Evolutionary conservation across 257 asterid genomes (phyloP), one percentile per base, ranked within the genome.

Genomic region (Knoxia roxburghii): DNA sequence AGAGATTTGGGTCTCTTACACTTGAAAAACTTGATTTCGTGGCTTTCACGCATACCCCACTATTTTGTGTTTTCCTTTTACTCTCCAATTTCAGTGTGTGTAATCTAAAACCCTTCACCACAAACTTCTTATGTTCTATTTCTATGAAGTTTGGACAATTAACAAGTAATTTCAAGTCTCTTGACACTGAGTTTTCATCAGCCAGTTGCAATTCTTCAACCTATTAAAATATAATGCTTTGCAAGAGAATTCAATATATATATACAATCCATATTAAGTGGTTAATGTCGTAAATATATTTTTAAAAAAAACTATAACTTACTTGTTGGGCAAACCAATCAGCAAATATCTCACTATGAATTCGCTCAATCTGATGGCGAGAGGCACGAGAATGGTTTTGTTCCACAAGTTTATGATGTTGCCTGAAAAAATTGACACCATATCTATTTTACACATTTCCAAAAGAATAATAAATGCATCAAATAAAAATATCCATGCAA

Each of bases 51-150:
- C 17, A 3, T 12, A 61, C 51, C 13, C 52, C n/a, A 10, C 35
- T 61, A 6, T 39, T 61, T 61, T 61, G 66, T 21, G 51, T 61
- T 40, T 61, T 61, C 18, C 50, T 61, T 61, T 61, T 37, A 11
- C 29, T 8, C 9, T 61, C 66, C 32, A 21, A 21, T 1, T 61
- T 51, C 5, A 2, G 39, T 1, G 50, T 61, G 11, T 39, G 51
- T 13, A 61, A 39, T 29, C 1, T n/a, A 37, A 61, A 61, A 6
- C 51, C 66, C 39, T 61, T 61, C 13, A 61, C 32, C 39, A 61
- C 8, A 37, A 3, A 37, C 5, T 61, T 23, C 15, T 21, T 5
- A 39, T 61, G 40, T 21, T 13, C 5, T n/a, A n/a, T 7, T n/a
- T 51, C 21, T 10, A 61, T 11, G 7, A 10, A 12, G 17, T 24